Evolutionary conservation across 139 green algal species (phyloP), one percentile per base, ranked within the genome.

Genomic region (Chlorella sp.): DNA sequence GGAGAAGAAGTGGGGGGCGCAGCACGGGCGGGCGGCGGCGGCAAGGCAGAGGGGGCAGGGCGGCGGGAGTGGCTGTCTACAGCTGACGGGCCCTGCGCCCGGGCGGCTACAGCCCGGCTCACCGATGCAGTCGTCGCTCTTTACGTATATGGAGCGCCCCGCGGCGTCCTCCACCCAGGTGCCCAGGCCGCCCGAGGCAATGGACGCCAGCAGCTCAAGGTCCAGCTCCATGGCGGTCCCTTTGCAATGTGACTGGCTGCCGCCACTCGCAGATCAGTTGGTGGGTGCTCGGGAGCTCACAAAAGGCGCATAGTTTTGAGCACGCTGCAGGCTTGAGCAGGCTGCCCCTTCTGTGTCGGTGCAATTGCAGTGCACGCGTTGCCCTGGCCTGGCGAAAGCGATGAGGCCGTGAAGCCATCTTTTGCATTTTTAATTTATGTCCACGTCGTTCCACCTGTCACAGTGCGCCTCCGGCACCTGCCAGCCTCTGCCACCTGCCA

Each of bases 81-180:
- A 73, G 85, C 85, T 66, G 40, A 19, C 53, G 28, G 24, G 15
- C n/a, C 30, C 28, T 12, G 24, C n/a, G 12, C 68, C 11, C 83
- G n/a, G n/a, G n/a, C n/a, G n/a, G n/a, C n/a, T 5, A n/a, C 24
- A 1, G 60, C 2, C 14, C 21, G 64, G 15, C 93, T 89, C 86
- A 97, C 96, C 93, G 0, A 97, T 0, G 85, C 96, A 98, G 73
- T 98, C 96, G 11, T 95, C 92, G 83, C 95, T 94, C 73, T 97
- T 97, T 2, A 88, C 77, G 76, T 97, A 98, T 0, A 93, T 88
- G 15, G 87, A 86, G 0, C 92, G 92, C 5, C 87, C 79, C 22
- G 89, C 64, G 0, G 86, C 57, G 34, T 94, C 83, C 24, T 94
- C 37, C 81, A 93, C 87, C 85, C 88, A 95, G 19, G 71, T 71